A percentile compares a stretch with the other conserved stretches of the same genome.
Conservation (phyloP, 306 rosid species). For the Dalbergia oliveri region DNA sequence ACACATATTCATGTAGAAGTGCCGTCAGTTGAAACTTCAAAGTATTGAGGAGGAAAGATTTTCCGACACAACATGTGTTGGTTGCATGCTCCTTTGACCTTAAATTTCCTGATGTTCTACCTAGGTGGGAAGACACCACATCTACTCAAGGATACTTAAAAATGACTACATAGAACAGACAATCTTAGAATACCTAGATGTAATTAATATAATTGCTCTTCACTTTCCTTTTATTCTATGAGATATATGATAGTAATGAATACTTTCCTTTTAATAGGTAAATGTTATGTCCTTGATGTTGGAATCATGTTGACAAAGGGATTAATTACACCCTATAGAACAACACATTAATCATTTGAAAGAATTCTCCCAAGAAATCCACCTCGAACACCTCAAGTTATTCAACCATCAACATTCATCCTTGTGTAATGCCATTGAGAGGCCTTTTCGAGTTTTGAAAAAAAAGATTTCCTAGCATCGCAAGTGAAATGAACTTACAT, state of each 20-base stretch:
- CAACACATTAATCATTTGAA: neutral
- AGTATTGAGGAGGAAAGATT: neutral
- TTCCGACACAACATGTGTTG: neutral
- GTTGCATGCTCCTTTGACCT: neutral
- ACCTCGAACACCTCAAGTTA: neutral
- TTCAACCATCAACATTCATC: neutral
- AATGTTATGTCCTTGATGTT: neutral
- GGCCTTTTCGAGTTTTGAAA: neutral
- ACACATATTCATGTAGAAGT: neutral
- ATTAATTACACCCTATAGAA: neutral
- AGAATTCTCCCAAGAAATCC: neutral
- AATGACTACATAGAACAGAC: no score
- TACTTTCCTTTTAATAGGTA: neutral
- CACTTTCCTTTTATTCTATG: no score
- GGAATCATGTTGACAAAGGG: neutral
- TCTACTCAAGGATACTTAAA: no score
- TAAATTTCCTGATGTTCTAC: neutral
- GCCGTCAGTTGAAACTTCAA: neutral
- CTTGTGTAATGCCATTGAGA: neutral
- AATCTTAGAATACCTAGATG: no score
- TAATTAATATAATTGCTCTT: no score
- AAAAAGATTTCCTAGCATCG: slow-evolving; percentile 5
- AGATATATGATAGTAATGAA: no score
- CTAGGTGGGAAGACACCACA: neutral
- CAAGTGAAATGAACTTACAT: neutral